Evolutionary conservation across 805 yeast genomes (phyloP), one percentile per base, ranked within the genome.

Genomic region (Teunomyces pallodes): DNA sequence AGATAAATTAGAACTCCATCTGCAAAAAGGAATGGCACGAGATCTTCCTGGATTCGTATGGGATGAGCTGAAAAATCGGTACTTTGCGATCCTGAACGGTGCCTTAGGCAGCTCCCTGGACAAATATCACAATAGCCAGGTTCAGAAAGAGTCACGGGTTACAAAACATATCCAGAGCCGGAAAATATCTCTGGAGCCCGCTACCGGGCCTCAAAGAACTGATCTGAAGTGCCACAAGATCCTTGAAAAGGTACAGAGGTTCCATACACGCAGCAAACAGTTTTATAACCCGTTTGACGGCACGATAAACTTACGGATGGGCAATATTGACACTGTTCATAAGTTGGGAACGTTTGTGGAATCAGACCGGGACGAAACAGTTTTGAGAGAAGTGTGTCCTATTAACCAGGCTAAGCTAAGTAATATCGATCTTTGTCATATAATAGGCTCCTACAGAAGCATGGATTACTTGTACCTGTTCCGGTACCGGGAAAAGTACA

Each of bases 61-160:
- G 46, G 75, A 70, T 45, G 55, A 47, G 28, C 55, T 48, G 36
- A 59, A 54, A 43, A 58, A 56, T 6, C 54, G 59, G 42, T 70
- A 68, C 53, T 70, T 70, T 58, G 62, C 63, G 45, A 61, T 70
- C 17, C 53, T 58, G 9, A 69, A 70, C 41, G 75, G 74, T 1
- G 62, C 54, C 42, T 55, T 51, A 4, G 45, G 45, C 44, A 41
- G 46, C 51, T 13, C 47, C 31, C 45, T 51, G 31, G 44, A 52
- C 28, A 33, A 51, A 27, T 66, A 70, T 49, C 67, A 66, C 45
- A 69, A 69, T 50, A 69, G 60, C 38, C 24, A 58, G 1, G 56
- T 68, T 9, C 64, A 59, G 43, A 53, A 56, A 10, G 51, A 58
- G 36, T 51, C 56, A 39, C 53, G 74, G 27, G 54, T n/a, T 20